Evolutionary conservation across 179 eudicot species (phyloP).

Genomic region (Drosera spatulata): DNA sequence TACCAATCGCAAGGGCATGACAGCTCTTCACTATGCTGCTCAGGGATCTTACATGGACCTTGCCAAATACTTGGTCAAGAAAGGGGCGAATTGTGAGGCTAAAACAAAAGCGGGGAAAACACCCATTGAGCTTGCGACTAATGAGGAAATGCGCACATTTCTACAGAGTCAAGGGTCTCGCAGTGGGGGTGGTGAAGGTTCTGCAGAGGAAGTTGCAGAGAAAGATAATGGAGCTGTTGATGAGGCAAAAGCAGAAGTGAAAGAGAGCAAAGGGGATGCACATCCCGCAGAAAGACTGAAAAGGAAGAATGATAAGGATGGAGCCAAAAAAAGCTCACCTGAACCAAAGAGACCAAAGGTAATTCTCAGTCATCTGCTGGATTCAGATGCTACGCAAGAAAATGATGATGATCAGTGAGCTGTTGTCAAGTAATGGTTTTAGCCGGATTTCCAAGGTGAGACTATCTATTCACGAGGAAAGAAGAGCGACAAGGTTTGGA

Average conservation of each 20-base stretch:
- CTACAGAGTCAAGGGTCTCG: constrained; percentile 30
- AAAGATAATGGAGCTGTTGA: constrained; percentile 16
- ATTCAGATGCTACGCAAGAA: constrained; percentile 67
- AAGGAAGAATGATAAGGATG: constrained; percentile 43
- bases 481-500: too few species aligned
- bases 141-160: constrained; percentile 52
- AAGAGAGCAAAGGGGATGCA: constrained; percentile 12
- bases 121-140: constrained; percentile 61
- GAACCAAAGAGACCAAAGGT: constrained; percentile 59
- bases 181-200: constrained; percentile 13
- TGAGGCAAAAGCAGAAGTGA: constrained; percentile 6
- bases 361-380: constrained; percentile 55
- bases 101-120: constrained; percentile 87
- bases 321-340: constrained; percentile 11
- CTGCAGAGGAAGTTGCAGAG: constrained; percentile 17
- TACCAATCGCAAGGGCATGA: constrained; percentile 80
- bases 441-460: too few species aligned
- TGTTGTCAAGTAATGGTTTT: background rate
- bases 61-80: constrained; percentile 70
- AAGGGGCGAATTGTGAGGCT: constrained; percentile 43
- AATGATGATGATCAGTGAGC: constrained; percentile 24
- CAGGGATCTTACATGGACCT: constrained; percentile 82
- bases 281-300: constrained; percentile 23
- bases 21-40: constrained; percentile 81
- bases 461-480: too few species aligned